These are phyloP conservation scores for Malassezia arunalokei DNA, from an alignment of 1,284 basidiomycete genomes.

Conservation along the genomic window DNA sequence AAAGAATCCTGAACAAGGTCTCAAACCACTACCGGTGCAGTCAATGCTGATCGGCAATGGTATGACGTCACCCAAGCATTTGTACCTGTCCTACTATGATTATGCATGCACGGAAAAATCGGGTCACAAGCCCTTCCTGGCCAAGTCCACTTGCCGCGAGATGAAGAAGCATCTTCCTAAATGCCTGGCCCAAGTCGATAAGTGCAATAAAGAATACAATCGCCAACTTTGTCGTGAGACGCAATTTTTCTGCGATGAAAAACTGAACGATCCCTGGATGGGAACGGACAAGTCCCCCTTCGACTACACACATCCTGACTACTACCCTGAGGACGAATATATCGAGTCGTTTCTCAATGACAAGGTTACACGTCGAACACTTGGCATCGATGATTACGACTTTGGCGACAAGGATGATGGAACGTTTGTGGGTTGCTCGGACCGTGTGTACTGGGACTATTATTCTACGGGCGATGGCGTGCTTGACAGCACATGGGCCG, in stretches of 20 bases:
- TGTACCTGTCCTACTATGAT: constrained; percentile 36
- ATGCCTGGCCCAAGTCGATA: constrained; percentile 30
- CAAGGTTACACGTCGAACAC: constrained; percentile 17
- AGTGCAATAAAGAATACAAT: constrained; percentile 37
- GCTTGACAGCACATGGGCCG: constrained; percentile 36
- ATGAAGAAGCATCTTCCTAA: constrained; percentile 27
- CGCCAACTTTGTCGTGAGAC: constrained; percentile 28
- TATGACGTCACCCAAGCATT: constrained; percentile 36
- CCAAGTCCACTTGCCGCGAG: constrained; percentile 21
- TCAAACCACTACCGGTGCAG: constrained; percentile 30
- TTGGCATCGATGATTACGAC: constrained; percentile 33
- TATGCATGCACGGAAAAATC: constrained; percentile 37
- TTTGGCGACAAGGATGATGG: constrained; percentile 39
- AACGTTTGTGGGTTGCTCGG: constrained; percentile 39
- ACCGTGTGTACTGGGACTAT: constrained; percentile 34
- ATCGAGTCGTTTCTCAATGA: constrained; percentile 36
- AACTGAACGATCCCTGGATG: constrained; percentile 30
- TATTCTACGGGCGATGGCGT: constrained; percentile 39
- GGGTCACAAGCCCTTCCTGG: constrained; percentile 28
- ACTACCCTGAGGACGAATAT: constrained; percentile 38
- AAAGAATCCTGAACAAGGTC: constrained; percentile 27
- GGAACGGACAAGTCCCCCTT: constrained; percentile 26
- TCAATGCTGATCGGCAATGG: constrained; percentile 44
- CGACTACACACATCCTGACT: constrained; percentile 33
- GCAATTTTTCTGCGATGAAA: constrained; percentile 28